Base-by-base conservation (phyloP, 2,329 filamentous ascomycete species). In the Talaromyces sp. region DNA sequence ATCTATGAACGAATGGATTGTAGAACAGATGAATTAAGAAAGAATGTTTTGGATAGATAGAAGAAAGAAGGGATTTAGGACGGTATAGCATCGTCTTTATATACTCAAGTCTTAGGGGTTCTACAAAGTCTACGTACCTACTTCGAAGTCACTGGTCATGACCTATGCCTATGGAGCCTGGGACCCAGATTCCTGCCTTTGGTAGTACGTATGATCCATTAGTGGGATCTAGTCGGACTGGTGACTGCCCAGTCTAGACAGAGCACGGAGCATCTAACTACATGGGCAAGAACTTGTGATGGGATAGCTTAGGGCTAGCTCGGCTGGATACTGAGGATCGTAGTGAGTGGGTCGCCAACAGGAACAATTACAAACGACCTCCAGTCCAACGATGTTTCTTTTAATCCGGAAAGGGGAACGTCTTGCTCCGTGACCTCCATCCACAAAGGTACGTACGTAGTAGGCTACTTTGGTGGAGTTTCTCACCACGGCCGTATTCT, bases 1-100 rank as follows among this genome's bases (percentile, higher is more conserved):
- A 57, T 57, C 54, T 57, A 57, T 16, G 37, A 57, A 42, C 21
- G 35, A 57, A 42, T 25, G n/a, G n/a, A n/a, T n/a, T n/a, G 16
- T 9, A 57, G 35, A 57, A 42, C 18, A 37, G 42, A 57, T 39
- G 54, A n/a, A 57, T n/a, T 5, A 35, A n/a, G 33, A 56, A 40
- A 28, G 23, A 16, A 40, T 23, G 37, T n/a, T 18, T 39, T 39
- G 54, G 54, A 57, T 57, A 57, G 35, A 57, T 16, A 28, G 54
- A 42, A n/a, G 8, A 31, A 28, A 12, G 4, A 8, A 37, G 31
- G 33, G 28, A 57, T 21, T 14, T 31, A 42, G 54, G 35, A 18
- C 3, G 37, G 54, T 39, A 57, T 40, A 42, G 33, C 14, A 57
- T 40, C n/a, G 31, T 54, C 28, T 37, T 54, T 54, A 54, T 54